Conservation (phyloP, 768 basidiomycete species). For the Tylopilus intermedius region DNA sequence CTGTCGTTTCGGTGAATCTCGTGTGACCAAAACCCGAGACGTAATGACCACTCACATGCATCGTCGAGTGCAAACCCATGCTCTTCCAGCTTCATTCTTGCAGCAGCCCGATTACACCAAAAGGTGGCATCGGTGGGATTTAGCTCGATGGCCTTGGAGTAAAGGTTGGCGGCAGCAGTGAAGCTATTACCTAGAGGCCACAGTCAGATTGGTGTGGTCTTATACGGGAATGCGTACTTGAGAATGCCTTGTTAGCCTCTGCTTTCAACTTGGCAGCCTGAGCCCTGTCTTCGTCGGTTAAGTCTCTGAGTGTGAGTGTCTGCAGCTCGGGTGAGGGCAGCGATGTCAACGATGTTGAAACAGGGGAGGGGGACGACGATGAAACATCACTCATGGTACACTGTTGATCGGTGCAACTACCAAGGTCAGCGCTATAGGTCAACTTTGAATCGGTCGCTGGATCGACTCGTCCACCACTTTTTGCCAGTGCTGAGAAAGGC, state of each 20-base stretch:
- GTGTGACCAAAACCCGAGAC: slow-evolving; percentile 5
- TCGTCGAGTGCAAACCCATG: slow-evolving; percentile 89
- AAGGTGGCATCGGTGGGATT: slow-evolving; percentile 86
- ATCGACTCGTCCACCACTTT: slow-evolving; percentile 1
- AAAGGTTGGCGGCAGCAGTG: slow-evolving; percentile 67
- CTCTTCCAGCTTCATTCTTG: slow-evolving; percentile 90
- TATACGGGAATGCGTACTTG: slow-evolving; percentile 35
- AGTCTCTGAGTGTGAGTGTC: slow-evolving; percentile 46
- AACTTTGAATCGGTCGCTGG: background rate
- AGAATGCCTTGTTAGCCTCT: slow-evolving; percentile 86
- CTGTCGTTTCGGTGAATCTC: slow-evolving; percentile 35
- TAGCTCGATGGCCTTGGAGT: slow-evolving; percentile 77
- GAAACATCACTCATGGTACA: slow-evolving; percentile 23
- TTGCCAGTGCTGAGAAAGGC: slow-evolving; percentile 7
- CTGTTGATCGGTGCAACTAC: slow-evolving; percentile 2
- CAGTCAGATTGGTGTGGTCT: background rate
- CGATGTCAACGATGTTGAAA: slow-evolving; percentile 52
- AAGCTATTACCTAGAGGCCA: slow-evolving; percentile 64
- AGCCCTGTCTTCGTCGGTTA: slow-evolving; percentile 67
- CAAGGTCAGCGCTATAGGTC: background rate
- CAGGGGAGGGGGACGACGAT: slow-evolving; percentile 36
- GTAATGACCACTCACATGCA: slow-evolving; percentile 55
- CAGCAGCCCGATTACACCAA: slow-evolving; percentile 93
- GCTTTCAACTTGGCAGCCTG: slow-evolving; percentile 72
- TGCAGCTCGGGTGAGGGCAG: slow-evolving; percentile 56